These are phyloP conservation scores for Plantago rigida DNA, from an alignment of 305 asterid genomes.

Conservation along the genomic window DNA sequence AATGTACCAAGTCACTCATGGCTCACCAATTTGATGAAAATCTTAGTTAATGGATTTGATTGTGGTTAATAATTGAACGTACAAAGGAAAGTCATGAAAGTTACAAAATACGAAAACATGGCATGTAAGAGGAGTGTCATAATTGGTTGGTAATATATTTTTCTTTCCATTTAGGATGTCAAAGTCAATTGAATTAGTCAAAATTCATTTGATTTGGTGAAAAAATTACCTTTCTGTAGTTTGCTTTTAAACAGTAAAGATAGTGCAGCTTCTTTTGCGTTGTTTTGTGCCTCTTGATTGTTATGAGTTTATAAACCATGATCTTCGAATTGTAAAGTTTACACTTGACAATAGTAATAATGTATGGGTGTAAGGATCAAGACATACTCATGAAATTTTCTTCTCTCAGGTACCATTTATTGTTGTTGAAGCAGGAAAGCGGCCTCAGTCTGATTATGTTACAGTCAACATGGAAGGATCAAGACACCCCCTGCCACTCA, in stretches of 20 bases:
- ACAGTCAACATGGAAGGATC: conserved; percentile 81
- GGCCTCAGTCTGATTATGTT: conserved; percentile 55
- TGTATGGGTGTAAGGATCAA: background rate
- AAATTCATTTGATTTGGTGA: too few species aligned
- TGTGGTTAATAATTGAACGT: background rate
- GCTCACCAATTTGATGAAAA: conserved; percentile 2
- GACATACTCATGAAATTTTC: conserved; percentile 15
- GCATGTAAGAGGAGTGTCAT: too few species aligned
- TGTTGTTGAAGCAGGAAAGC: conserved; percentile 53
- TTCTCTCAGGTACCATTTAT: conserved; percentile 68
- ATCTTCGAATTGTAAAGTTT: too few species aligned
- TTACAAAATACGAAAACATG: too few species aligned
- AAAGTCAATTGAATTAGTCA: too few species aligned
- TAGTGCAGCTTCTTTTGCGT: background rate
- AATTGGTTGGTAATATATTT: too few species aligned
- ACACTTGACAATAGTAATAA: too few species aligned
- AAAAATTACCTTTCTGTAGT: too few species aligned
- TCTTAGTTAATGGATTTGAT: background rate
- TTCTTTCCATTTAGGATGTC: too few species aligned
- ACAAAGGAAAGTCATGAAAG: background rate
- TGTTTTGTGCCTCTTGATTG: background rate
- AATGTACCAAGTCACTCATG: background rate
- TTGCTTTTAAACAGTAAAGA: too few species aligned
- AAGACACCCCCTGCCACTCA: conserved; percentile 66
- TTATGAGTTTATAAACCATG: too few species aligned